phyloP scores from a whole-genome alignment of 805 yeast genomes.

The Isabelozyma heimii region DNA sequence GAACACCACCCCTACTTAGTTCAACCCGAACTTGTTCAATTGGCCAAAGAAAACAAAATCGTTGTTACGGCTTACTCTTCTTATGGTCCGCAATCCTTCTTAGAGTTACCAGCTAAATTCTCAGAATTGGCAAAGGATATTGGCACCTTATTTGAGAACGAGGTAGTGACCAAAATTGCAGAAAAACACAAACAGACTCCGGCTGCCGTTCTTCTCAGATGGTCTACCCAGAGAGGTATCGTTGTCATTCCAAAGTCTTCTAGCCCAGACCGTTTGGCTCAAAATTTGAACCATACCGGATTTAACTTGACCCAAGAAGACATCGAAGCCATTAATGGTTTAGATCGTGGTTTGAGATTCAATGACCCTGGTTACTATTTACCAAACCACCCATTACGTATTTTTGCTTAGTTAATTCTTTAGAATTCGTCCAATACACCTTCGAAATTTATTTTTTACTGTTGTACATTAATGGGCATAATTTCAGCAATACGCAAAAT shows the following conservation, averaged over 20 bases:
- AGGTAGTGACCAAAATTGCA: constrained; percentile 14
- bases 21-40: constrained; percentile 57
- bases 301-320: constrained; percentile 34
- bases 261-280: constrained; percentile 17
- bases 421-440: too few relatives aligned
- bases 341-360: constrained; percentile 30
- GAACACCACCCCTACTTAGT: constrained; percentile 40
- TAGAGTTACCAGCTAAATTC: constrained; percentile 9
- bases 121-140: constrained; percentile 20
- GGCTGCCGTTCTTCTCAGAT: constrained; percentile 21
- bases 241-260: constrained; percentile 28
- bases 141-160: background rate
- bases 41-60: constrained; percentile 41
- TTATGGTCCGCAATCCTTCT: constrained; percentile 12
- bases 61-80: constrained; percentile 25
- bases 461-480: too few relatives aligned
- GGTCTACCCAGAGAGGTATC: constrained; percentile 27
- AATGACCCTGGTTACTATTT: constrained; percentile 25
- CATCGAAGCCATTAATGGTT: constrained; percentile 23
- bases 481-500: too few relatives aligned
- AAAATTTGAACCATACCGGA: constrained; percentile 22
- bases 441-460: too few relatives aligned
- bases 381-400: background rate
- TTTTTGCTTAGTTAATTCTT: background rate
- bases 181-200: constrained; percentile 17